Evolutionary conservation across 2,329 filamentous ascomycete genomes (phyloP).

Genomic region (Chaetothyriales sp.): DNA sequence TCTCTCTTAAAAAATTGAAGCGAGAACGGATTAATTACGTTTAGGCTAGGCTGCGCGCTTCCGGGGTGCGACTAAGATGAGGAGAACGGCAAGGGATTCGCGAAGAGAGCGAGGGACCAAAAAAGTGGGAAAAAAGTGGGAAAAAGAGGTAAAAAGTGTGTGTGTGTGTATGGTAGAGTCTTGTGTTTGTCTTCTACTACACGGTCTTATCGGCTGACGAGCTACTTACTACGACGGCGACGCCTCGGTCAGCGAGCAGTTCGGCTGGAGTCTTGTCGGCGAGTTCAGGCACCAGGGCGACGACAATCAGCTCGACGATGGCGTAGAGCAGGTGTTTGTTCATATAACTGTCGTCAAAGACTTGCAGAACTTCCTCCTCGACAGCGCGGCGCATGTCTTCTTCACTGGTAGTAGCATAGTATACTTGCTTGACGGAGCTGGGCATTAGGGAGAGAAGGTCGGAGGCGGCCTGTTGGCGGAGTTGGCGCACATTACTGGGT

Average conservation of each 20-base stretch:
- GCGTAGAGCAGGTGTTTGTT: slow-evolving; percentile 86
- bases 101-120: neutral
- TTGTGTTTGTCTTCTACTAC: neutral
- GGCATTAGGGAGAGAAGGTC: slow-evolving; percentile 31
- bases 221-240: slow-evolving; percentile 10
- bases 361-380: slow-evolving; percentile 51
- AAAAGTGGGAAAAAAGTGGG: neutral
- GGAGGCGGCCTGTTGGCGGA: slow-evolving; percentile 32
- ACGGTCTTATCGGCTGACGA: too few relatives aligned
- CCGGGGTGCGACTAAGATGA: too few relatives aligned
- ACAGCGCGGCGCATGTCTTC: slow-evolving; percentile 44
- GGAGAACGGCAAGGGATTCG: too few relatives aligned
- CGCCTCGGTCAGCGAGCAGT: slow-evolving; percentile 58
- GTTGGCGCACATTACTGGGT: slow-evolving; percentile 13
- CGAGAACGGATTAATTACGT: too few relatives aligned
- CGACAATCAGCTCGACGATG: slow-evolving; percentile 67
- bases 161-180: neutral
- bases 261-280: slow-evolving; percentile 56
- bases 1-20: too few relatives aligned
- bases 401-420: slow-evolving; percentile 28
- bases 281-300: slow-evolving; percentile 73
- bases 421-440: slow-evolving; percentile 29
- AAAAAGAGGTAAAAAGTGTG: neutral
- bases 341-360: slow-evolving; percentile 70
- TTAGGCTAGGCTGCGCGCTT: too few relatives aligned